Evolutionary conservation across 2,329 filamentous ascomycete species (phyloP).

Genomic region (Talaromyces amestolkiae): DNA sequence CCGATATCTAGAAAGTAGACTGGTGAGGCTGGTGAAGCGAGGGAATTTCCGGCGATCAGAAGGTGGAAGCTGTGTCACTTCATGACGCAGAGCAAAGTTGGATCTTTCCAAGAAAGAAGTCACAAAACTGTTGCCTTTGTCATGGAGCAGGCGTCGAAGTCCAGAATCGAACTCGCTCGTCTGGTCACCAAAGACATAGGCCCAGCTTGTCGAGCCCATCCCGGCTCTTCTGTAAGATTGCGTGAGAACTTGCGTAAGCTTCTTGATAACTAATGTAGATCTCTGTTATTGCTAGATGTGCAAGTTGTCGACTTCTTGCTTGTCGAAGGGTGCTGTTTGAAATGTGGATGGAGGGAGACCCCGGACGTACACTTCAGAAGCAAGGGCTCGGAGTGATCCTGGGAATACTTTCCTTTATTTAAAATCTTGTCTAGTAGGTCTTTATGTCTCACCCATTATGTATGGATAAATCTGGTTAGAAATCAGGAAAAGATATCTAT

Average conservation of each 20-base stretch:
- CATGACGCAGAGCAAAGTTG: constrained; percentile 41
- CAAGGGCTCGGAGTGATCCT: not conserved
- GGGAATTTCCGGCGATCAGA: constrained; percentile 38
- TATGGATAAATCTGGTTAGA: constrained; percentile 5
- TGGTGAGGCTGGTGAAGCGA: constrained; percentile 40
- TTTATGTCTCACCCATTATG: constrained; percentile 14
- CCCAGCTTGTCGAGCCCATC: constrained; percentile 33
- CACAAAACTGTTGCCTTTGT: constrained; percentile 44
- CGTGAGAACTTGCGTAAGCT: not conserved
- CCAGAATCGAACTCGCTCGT: constrained; percentile 44
- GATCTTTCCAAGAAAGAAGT: constrained; percentile 45
- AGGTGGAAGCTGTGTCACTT: constrained; percentile 37
- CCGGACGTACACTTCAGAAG: not conserved
- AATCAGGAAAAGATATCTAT: constrained; percentile 9
- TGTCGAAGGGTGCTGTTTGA: not conserved
- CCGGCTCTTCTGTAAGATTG: not conserved
- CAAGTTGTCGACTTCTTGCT: not conserved
- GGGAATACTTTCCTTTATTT: not conserved
- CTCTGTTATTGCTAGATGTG: not conserved
- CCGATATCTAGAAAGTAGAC: constrained; percentile 36
- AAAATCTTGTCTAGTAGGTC: not conserved
- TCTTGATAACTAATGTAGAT: not conserved
- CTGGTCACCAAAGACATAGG: constrained; percentile 50
- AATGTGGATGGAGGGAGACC: not conserved
- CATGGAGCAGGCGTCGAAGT: constrained; percentile 41